Conservation (phyloP, 306 rosid species). For the Pterocarpus macrocarpus region DNA sequence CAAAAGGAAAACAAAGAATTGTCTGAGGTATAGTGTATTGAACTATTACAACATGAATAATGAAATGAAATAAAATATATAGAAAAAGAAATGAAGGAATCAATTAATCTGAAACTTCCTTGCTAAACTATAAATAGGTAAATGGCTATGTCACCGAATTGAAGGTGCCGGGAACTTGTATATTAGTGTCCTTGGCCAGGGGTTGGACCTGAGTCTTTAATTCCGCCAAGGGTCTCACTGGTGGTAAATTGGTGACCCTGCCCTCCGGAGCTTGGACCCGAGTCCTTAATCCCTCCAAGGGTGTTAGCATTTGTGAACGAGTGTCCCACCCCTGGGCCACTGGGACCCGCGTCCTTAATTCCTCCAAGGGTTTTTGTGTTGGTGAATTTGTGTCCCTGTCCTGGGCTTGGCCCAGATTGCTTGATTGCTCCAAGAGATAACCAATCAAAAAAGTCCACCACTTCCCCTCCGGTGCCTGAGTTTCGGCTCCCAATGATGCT, state of each 20-base stretch:
- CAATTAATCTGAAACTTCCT: conserved; percentile 20
- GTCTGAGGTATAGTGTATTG: neutral
- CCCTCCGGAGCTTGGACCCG: conserved; percentile 48
- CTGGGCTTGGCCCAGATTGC: conserved; percentile 40
- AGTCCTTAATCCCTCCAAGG: conserved; percentile 54
- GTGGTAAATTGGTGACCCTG: conserved; percentile 43
- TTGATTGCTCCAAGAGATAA: conserved; percentile 58
- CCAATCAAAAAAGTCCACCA: conserved; percentile 59
- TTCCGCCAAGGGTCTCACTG: conserved; percentile 38
- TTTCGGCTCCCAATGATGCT: conserved; percentile 30
- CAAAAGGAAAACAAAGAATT: neutral
- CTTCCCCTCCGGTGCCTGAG: conserved; percentile 19
- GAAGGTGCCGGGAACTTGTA: neutral
- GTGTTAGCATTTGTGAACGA: conserved; percentile 31
- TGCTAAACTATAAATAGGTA: neutral
- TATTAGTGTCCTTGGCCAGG: conserved; percentile 44
- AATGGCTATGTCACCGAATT: neutral
- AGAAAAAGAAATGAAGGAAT: conserved; percentile 34
- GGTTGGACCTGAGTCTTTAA: conserved; percentile 40
- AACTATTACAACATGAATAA: conserved; percentile 7
- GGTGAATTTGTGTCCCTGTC: conserved; percentile 49
- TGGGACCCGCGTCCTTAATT: conserved; percentile 56
- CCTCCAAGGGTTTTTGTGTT: conserved; percentile 44
- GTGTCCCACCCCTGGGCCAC: conserved; percentile 56
- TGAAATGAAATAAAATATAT: neutral